Conservation (phyloP, 306 rosid genomes). For the Trifolium dubium region DNA sequence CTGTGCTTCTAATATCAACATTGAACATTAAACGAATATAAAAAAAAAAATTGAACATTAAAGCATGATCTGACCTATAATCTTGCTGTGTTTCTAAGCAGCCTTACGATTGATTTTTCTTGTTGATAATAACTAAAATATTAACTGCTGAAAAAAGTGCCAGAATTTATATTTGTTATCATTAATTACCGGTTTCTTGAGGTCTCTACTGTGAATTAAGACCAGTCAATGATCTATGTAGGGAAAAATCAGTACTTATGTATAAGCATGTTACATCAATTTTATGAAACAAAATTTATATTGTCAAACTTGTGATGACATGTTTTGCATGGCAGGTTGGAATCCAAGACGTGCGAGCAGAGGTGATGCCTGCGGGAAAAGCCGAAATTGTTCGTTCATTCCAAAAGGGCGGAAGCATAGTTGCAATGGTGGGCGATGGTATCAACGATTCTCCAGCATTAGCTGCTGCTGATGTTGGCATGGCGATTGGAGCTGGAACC, state of each 20-base stretch:
- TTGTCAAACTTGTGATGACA: background rate
- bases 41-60: too few relatives aligned
- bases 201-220: constrained; percentile 19
- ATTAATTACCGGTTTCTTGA: constrained; percentile 22
- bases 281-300: constrained; percentile 26
- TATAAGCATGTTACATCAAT: background rate
- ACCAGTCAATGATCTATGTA: background rate
- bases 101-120: background rate
- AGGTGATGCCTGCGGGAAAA: constrained; percentile 98
- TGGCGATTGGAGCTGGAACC: constrained; percentile 98
- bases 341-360: constrained; percentile 86
- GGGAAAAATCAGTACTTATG: constrained; percentile 21
- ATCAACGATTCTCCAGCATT: constrained; percentile 96
- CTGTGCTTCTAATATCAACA: constrained; percentile 13
- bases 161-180: background rate
- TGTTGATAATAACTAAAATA: constrained; percentile 3
- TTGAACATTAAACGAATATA: background rate
- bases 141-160: constrained; percentile 22
- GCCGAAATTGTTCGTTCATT: constrained; percentile 77
- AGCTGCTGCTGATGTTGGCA: constrained; percentile 95
- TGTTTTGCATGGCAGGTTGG: constrained; percentile 70
- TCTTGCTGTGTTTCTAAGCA: too few relatives aligned
- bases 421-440: constrained; percentile 99
- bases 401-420: constrained; percentile 80
- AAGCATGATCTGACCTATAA: too few relatives aligned